Percentiles rank a stretch among this genome's conserved stretches.
These are phyloP conservation scores for Amanita rimosa DNA, from an alignment of 768 basidiomycete genomes.

Conservation along the genomic window DNA sequence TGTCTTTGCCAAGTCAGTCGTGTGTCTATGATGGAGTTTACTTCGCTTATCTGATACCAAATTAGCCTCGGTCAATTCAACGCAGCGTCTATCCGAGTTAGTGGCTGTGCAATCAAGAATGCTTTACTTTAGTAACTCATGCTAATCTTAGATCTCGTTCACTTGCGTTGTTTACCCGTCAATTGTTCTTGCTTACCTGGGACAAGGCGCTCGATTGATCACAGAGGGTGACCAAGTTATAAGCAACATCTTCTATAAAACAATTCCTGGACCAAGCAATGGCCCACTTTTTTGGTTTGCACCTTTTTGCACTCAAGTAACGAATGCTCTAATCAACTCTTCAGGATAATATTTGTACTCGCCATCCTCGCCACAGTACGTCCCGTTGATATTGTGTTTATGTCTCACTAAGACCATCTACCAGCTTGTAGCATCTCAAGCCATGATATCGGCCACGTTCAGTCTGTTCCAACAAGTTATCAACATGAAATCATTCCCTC, in stretches of 20 bases:
- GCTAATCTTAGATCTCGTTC: slow-evolving; percentile 35
- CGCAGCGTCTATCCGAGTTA: slow-evolving; percentile 41
- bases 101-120: slow-evolving; percentile 2
- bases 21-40: neutral
- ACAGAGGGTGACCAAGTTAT: slow-evolving; percentile 36
- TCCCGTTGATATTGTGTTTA: neutral
- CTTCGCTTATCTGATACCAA: neutral
- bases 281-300: slow-evolving; percentile 50
- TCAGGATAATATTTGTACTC: slow-evolving; percentile 52
- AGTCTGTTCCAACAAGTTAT: slow-evolving; percentile 54
- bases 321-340: neutral
- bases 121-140: neutral
- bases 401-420: neutral
- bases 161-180: slow-evolving; percentile 42
- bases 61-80: slow-evolving; percentile 59
- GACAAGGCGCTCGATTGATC: slow-evolving; percentile 58
- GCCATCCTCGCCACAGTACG: slow-evolving; percentile 53
- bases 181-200: slow-evolving; percentile 55
- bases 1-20: slow-evolving; percentile 49
- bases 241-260: slow-evolving; percentile 47
- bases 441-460: slow-evolving; percentile 62
- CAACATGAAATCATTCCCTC: slow-evolving; percentile 46
- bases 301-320: neutral
- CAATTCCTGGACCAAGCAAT: slow-evolving; percentile 46
- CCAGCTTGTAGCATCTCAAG: slow-evolving; percentile 51